Conservation (phyloP, 495 filamentous ascomycete genomes). For the Aspergillus mulundensis region DNA sequence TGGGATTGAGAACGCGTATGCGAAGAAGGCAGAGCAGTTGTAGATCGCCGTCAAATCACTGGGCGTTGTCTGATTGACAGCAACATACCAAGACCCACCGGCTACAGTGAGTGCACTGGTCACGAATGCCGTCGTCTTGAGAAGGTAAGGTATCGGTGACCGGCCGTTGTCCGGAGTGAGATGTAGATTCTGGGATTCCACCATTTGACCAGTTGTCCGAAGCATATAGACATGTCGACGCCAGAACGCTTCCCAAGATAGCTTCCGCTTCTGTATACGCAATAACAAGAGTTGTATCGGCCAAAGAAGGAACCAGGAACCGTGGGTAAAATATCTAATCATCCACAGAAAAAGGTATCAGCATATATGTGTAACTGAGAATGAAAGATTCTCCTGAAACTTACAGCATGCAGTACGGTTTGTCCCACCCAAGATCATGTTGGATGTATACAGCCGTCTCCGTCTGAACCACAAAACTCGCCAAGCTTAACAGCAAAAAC, state of each 20-base stretch:
- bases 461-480: constrained; percentile 85
- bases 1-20: constrained; percentile 91
- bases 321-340: constrained; percentile 80
- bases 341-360: not conserved
- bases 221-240: constrained; percentile 69
- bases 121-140: constrained; percentile 72
- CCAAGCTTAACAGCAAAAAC: constrained; percentile 74
- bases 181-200: constrained; percentile 64
- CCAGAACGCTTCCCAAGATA: constrained; percentile 87
- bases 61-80: constrained; percentile 86
- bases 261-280: constrained; percentile 62
- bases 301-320: constrained; percentile 88
- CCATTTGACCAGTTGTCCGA: constrained; percentile 81
- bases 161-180: constrained; percentile 43
- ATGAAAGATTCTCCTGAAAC: constrained; percentile 30
- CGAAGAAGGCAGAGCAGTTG: constrained; percentile 98
- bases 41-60: constrained; percentile 96
- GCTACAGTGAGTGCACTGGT: constrained; percentile 86
- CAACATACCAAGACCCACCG: constrained; percentile 92
- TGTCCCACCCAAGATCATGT: constrained; percentile 83
- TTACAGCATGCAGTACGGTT: constrained; percentile 97
- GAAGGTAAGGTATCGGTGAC: constrained; percentile 68
- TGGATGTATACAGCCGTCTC: constrained; percentile 94
- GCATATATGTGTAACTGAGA: too few species aligned
- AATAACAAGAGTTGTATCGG: constrained; percentile 77